phyloP scores from a whole-genome alignment of 345 rosid species.

The Hibiscus mutabilis region DNA sequence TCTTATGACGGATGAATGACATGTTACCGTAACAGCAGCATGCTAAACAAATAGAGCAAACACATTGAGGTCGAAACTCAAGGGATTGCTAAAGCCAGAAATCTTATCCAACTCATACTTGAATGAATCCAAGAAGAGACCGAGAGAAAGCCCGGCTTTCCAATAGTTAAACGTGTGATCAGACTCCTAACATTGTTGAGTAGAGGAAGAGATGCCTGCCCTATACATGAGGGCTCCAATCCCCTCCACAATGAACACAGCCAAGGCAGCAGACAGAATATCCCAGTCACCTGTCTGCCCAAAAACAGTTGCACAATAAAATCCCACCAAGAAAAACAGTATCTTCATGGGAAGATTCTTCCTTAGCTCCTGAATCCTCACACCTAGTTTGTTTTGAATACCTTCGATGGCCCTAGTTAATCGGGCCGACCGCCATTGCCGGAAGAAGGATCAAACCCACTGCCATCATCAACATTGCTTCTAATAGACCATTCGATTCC shows the following conservation, averaged over 20 bases:
- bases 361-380: slow-evolving; percentile 50
- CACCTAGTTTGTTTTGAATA: slow-evolving; percentile 44
- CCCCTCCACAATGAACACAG: slow-evolving; percentile 39
- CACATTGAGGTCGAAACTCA: slow-evolving; percentile 23
- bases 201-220: slow-evolving; percentile 54
- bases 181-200: slow-evolving; percentile 41
- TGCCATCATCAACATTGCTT: slow-evolving; percentile 39
- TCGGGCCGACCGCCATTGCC: slow-evolving; percentile 45
- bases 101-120: slow-evolving; percentile 49
- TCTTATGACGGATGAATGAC: neutral
- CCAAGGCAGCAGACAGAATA: slow-evolving; percentile 71
- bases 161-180: slow-evolving; percentile 71
- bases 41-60: slow-evolving; percentile 18
- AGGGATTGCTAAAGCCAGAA: slow-evolving; percentile 15
- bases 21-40: neutral
- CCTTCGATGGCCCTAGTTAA: slow-evolving; percentile 49
- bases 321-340: slow-evolving; percentile 85
- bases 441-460: slow-evolving; percentile 56
- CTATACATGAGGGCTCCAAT: slow-evolving; percentile 81
- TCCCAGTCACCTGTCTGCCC: slow-evolving; percentile 99
- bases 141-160: slow-evolving; percentile 84
- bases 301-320: slow-evolving; percentile 82
- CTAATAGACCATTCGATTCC: slow-evolving; percentile 42
- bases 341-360: slow-evolving; percentile 64
- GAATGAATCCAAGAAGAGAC: slow-evolving; percentile 93